These are phyloP conservation scores for Neofusicoccum sp. DNA, from an alignment of 2,329 filamentous ascomycete species.

Conservation along the genomic window DNA sequence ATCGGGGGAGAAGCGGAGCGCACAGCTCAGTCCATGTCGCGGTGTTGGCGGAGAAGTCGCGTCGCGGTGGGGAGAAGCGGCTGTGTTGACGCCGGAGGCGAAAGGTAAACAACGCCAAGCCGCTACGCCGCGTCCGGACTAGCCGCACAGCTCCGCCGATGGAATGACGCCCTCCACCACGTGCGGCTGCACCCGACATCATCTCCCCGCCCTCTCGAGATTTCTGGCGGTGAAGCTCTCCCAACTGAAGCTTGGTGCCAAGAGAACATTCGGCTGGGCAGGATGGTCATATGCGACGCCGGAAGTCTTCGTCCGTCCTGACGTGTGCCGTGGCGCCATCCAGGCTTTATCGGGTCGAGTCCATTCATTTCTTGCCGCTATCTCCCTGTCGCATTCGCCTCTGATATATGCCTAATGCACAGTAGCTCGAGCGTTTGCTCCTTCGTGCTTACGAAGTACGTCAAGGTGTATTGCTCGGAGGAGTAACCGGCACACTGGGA, in stretches of 20 bases:
- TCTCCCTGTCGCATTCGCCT: not conserved
- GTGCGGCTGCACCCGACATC: not conserved
- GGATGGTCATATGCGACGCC: not conserved
- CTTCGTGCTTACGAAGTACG: not conserved
- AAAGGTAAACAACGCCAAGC: slow-evolving; percentile 17
- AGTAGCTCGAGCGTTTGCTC: too few relatives aligned
- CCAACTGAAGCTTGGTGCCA: too few relatives aligned
- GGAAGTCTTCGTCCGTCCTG: too few relatives aligned
- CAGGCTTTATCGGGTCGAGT: not conserved
- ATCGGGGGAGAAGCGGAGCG: not conserved
- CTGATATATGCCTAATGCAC: too few relatives aligned
- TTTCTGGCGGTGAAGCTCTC: too few relatives aligned
- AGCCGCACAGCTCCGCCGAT: not conserved
- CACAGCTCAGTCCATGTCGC: slow-evolving; percentile 10
- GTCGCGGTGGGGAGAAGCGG: slow-evolving; percentile 12
- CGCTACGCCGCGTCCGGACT: not conserved
- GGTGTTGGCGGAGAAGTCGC: slow-evolving; percentile 18
- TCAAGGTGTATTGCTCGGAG: not conserved
- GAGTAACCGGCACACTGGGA: not conserved
- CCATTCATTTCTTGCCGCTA: not conserved
- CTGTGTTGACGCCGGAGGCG: not conserved
- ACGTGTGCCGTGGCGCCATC: too few relatives aligned
- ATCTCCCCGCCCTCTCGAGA: too few relatives aligned
- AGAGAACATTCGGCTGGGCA: not conserved
- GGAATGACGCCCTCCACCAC: too few relatives aligned